phyloP scores from a whole-genome alignment of 1,284 basidiomycete genomes.

The Cutaneotrichosporon mucoides region DNA sequence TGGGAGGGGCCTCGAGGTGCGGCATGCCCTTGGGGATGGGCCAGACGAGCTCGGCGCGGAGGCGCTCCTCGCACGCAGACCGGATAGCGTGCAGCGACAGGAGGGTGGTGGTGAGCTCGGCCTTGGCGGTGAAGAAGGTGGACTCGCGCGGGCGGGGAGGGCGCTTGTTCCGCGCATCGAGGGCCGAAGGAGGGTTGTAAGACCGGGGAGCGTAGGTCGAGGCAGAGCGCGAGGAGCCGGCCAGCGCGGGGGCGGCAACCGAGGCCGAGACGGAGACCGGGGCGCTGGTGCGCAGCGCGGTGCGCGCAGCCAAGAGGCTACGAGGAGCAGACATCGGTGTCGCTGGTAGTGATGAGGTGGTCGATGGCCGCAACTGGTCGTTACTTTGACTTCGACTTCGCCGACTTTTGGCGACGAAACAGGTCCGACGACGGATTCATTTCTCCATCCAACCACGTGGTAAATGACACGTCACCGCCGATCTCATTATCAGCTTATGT shows the following conservation, averaged over 20 bases:
- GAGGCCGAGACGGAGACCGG: neutral
- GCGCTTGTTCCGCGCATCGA: neutral
- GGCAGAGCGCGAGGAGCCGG: conserved; percentile 7
- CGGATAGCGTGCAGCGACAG: conserved; percentile 65
- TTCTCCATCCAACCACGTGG: neutral
- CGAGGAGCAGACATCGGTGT: conserved; percentile 2
- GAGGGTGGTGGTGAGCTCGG: conserved; percentile 71
- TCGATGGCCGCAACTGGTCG: neutral
- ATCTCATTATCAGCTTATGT: neutral
- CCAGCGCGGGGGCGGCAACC: neutral
- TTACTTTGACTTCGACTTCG: too few species aligned
- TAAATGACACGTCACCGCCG: conserved; percentile 6
- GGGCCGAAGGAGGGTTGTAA: neutral
- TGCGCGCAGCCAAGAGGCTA: conserved; percentile 1
- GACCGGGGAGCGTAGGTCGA: conserved; percentile 9
- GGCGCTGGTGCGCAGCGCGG: conserved; percentile 6
- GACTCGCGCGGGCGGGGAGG: conserved; percentile 55
- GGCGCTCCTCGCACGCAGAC: conserved; percentile 56
- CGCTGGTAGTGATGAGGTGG: neutral
- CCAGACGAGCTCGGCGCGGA: conserved; percentile 66
- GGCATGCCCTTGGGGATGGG: conserved; percentile 70
- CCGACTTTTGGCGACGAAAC: conserved; percentile 15
- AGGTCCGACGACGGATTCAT: neutral
- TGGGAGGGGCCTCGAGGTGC: conserved; percentile 57
- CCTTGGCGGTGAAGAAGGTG: conserved; percentile 82